Evolutionary conservation across 2,329 filamentous ascomycete genomes (phyloP), one percentile per base, ranked within the genome.

Genomic region (Aureobasidium sp.): DNA sequence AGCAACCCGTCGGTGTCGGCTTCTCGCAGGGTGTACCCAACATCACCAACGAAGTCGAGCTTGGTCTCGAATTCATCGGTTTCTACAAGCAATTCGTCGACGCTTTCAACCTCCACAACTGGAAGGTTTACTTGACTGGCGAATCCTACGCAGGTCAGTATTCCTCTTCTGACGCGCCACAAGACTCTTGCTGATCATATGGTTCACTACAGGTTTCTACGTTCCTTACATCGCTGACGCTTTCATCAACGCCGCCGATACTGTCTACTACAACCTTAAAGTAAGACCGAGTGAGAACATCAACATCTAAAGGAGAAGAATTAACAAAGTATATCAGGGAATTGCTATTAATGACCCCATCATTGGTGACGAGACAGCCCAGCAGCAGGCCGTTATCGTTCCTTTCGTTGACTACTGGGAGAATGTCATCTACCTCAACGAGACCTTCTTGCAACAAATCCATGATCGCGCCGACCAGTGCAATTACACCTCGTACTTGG

Each of bases 181-280:
- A 15, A 5, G 13, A 15, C 34, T 37, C 13, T 37, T 37, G 13
- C 34, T 37, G 34, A 37, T 37, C 13, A 6, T 37, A 3, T 3
- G 3, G 5, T 37, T 5, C 13, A 13, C 13, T 15, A 15, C 34
- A 37, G 34, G 36, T 17, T 55, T 55, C 51, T 84, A 84, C 66
- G 79, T 83, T 5, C 82, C 82, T 0, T 84, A 84, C 69, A 83
- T 85, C 61, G 80, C 81, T 1, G 77, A 79, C 37, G 77, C 78
- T 6, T 84, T 48, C 74, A 80, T 69, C 60, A 80, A 86, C 37
- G 80, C 70, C 57, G 77, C 80, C 61, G 64, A 72, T 61, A 69
- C 69, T 2, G 62, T 65, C 2, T 70, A 72, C 67, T 73, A 67
- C 66, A 68, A 74, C 60, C 64, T 74, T 13, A 65, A 65, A 5